Evolutionary conservation across 345 rosid species (phyloP).

Genomic region (Limnanthes douglasii): DNA sequence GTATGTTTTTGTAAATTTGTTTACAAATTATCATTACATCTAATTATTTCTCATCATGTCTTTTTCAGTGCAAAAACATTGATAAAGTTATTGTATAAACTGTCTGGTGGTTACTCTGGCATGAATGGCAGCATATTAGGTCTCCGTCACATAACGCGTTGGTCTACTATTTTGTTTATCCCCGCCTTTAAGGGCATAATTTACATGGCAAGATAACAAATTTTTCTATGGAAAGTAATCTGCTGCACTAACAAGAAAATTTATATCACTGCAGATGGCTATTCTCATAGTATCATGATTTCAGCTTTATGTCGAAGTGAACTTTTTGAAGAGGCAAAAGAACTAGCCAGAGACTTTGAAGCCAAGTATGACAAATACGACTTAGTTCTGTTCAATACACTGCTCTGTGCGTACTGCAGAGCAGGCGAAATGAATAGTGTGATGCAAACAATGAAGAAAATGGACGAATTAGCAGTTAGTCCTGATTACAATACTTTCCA

Average conservation of each 20-base stretch:
- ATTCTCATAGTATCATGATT: constrained; percentile 87
- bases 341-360: constrained; percentile 61
- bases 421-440: constrained; percentile 77
- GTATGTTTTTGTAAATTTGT: constrained; percentile 20
- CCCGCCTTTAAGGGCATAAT: too few relatives aligned
- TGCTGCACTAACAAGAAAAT: constrained; percentile 3
- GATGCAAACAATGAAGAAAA: constrained; percentile 67
- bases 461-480: constrained; percentile 63
- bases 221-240: too few relatives aligned
- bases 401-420: constrained; percentile 91
- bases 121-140: too few relatives aligned
- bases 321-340: constrained; percentile 73
- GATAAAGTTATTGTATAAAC: too few relatives aligned
- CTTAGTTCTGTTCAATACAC: constrained; percentile 63
- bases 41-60: too few relatives aligned
- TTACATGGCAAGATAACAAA: too few relatives aligned
- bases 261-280: constrained; percentile 60
- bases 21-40: too few relatives aligned
- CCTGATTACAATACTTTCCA: constrained; percentile 71
- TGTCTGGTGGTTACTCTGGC: neutral
- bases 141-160: too few relatives aligned
- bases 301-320: constrained; percentile 65
- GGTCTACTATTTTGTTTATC: too few relatives aligned
- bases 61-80: too few relatives aligned
- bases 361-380: constrained; percentile 54